Percentiles rank a stretch among this genome's conserved stretches.
These are phyloP conservation scores for Auricularia auricula-judae DNA, from an alignment of 768 basidiomycete species.

Conservation along the genomic window DNA sequence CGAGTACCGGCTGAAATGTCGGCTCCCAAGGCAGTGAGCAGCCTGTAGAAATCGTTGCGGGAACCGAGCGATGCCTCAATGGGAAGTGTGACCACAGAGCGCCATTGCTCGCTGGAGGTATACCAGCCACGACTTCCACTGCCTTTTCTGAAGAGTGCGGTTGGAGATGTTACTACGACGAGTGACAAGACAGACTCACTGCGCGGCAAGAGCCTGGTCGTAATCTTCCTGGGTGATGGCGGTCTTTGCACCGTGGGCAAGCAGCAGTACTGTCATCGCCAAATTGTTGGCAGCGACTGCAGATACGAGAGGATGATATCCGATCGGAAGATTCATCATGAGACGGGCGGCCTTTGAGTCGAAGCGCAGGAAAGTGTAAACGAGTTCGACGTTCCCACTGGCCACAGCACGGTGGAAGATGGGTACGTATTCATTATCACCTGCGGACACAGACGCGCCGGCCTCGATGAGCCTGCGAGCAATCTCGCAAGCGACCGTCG, in stretches of 20 bases:
- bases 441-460: slow-evolving; percentile 19
- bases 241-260: slow-evolving; percentile 20
- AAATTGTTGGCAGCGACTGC: slow-evolving; percentile 16
- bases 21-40: slow-evolving; percentile 20
- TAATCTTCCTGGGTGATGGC: slow-evolving; percentile 16
- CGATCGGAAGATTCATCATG: slow-evolving; percentile 18
- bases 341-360: slow-evolving; percentile 20
- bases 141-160: neutral
- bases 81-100: slow-evolving; percentile 9
- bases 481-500: slow-evolving; percentile 14
- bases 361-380: slow-evolving; percentile 14
- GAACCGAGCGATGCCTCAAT: slow-evolving; percentile 16
- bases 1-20: slow-evolving; percentile 10
- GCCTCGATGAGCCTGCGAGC: slow-evolving; percentile 18
- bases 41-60: slow-evolving; percentile 15
- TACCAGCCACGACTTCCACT: neutral
- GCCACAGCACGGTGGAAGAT: slow-evolving; percentile 21
- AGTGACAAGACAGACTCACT: slow-evolving; percentile 7
- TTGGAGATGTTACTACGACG: no score
- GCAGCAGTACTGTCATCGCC: slow-evolving; percentile 17
- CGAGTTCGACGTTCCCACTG: slow-evolving; percentile 13
- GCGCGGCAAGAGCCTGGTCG: slow-evolving; percentile 12
- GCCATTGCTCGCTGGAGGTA: neutral
- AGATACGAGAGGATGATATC: slow-evolving; percentile 18
- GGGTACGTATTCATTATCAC: slow-evolving; percentile 17